Conservation (phyloP, 352 stramenopile species). For the Phytophthora cactorum region DNA sequence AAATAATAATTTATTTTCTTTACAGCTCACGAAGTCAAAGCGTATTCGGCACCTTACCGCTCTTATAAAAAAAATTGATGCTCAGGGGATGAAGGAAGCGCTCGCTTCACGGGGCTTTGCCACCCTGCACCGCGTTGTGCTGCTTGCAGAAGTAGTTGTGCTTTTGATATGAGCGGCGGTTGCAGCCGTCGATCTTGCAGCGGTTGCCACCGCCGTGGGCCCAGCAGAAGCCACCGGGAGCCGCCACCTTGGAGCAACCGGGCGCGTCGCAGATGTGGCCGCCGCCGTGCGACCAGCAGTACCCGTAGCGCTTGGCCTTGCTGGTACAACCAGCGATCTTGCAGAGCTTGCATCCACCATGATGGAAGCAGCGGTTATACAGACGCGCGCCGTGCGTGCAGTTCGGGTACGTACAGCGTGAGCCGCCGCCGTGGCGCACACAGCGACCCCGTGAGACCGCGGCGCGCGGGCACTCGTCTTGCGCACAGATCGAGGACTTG, state of each 20-base stretch:
- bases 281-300: slow-evolving; percentile 75
- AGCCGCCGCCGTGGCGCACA: slow-evolving; percentile 62
- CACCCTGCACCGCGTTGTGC: slow-evolving; percentile 38
- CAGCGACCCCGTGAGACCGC: slow-evolving; percentile 62
- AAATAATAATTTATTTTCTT: slow-evolving; percentile 38
- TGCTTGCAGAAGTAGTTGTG: slow-evolving; percentile 78
- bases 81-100: not conserved
- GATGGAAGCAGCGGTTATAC: slow-evolving; percentile 75
- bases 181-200: slow-evolving; percentile 74
- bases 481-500: slow-evolving; percentile 67
- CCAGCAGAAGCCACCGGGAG: slow-evolving; percentile 73
- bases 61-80: slow-evolving; percentile 26
- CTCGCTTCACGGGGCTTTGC: slow-evolving; percentile 31
- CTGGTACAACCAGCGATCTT: slow-evolving; percentile 67
- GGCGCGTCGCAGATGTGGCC: slow-evolving; percentile 63
- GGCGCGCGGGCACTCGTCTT: slow-evolving; percentile 54
- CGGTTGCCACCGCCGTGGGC: slow-evolving; percentile 73
- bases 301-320: slow-evolving; percentile 75
- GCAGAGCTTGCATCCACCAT: slow-evolving; percentile 70
- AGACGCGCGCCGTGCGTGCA: slow-evolving; percentile 63
- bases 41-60: slow-evolving; percentile 9
- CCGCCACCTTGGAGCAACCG: slow-evolving; percentile 68
- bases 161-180: slow-evolving; percentile 72
- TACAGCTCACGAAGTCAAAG: slow-evolving; percentile 30
- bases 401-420: slow-evolving; percentile 60